A percentile compares a stretch with the other conserved stretches of the same genome.
Conservation (phyloP, 768 basidiomycete genomes). For the Mrakia gelida region DNA sequence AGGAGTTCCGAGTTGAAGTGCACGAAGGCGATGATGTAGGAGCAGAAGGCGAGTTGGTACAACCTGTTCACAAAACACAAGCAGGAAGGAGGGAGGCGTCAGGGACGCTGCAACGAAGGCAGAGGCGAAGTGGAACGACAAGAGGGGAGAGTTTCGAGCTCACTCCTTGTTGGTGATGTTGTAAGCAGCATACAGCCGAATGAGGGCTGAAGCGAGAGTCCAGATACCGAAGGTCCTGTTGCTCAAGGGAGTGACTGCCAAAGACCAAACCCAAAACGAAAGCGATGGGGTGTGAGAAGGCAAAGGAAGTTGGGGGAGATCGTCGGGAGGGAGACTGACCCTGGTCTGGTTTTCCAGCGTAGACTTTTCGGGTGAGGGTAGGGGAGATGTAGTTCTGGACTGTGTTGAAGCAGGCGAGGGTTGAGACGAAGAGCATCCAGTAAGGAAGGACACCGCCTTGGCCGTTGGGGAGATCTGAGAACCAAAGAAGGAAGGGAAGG, state of each 20-base stretch:
- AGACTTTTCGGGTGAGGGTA: slow-evolving; percentile 71
- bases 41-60: slow-evolving; percentile 81
- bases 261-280: slow-evolving; percentile 4
- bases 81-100: neutral
- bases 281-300: neutral
- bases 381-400: slow-evolving; percentile 75
- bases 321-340: slow-evolving; percentile 37
- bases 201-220: slow-evolving; percentile 78
- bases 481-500: neutral
- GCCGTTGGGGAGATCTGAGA: slow-evolving; percentile 44
- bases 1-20: slow-evolving; percentile 85
- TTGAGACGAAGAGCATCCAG: slow-evolving; percentile 81
- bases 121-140: neutral
- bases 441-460: slow-evolving; percentile 67
- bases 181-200: slow-evolving; percentile 84
- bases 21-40: slow-evolving; percentile 82
- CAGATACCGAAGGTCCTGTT: slow-evolving; percentile 86
- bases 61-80: slow-evolving; percentile 53
- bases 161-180: slow-evolving; percentile 77
- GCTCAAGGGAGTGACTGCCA: slow-evolving; percentile 74
- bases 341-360: slow-evolving; percentile 51
- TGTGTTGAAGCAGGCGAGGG: slow-evolving; percentile 77
- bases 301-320: neutral
- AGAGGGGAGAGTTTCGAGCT: slow-evolving; percentile 36
- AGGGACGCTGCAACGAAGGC: neutral